Evolutionary conservation across 257 asterid species (phyloP).

Genomic region (Ilex asprella): DNA sequence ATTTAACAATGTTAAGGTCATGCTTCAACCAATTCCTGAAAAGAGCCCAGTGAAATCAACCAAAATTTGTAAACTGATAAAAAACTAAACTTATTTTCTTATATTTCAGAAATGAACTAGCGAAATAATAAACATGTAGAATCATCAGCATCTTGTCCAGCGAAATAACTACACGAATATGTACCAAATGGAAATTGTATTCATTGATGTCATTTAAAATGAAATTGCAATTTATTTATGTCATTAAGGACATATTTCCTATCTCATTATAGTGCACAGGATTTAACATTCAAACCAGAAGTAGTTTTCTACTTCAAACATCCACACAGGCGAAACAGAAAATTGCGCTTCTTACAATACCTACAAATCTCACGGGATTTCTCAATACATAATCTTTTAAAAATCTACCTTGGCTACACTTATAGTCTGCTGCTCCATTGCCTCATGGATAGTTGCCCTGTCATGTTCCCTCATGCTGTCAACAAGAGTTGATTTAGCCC

Average conservation of each 20-base stretch:
- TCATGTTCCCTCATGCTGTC: slow-evolving; percentile 96
- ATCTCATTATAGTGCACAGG: neutral
- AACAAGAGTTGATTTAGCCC: slow-evolving; percentile 6
- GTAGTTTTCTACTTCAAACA: neutral
- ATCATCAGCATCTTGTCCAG: too few relatives aligned
- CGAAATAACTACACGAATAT: too few relatives aligned
- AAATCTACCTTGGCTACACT: slow-evolving; percentile 92
- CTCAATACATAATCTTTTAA: neutral
- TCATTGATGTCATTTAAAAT: slow-evolving; percentile 1
- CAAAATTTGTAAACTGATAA: neutral
- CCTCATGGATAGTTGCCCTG: slow-evolving; percentile 96
- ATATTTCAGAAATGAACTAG: neutral
- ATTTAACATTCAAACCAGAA: neutral
- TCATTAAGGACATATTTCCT: slow-evolving; percentile 7
- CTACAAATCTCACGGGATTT: neutral
- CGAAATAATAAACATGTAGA: neutral
- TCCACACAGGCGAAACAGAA: neutral
- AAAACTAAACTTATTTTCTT: too few relatives aligned
- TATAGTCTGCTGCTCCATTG: slow-evolving; percentile 99
- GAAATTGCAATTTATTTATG: slow-evolving; percentile 5
- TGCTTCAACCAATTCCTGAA: neutral
- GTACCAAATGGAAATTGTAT: slow-evolving; percentile 4
- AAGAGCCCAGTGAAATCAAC: neutral
- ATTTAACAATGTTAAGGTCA: neutral
- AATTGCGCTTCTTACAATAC: neutral